Conservation (phyloP, 148 eudicot genomes). For the Chenopodium quinoa region DNA sequence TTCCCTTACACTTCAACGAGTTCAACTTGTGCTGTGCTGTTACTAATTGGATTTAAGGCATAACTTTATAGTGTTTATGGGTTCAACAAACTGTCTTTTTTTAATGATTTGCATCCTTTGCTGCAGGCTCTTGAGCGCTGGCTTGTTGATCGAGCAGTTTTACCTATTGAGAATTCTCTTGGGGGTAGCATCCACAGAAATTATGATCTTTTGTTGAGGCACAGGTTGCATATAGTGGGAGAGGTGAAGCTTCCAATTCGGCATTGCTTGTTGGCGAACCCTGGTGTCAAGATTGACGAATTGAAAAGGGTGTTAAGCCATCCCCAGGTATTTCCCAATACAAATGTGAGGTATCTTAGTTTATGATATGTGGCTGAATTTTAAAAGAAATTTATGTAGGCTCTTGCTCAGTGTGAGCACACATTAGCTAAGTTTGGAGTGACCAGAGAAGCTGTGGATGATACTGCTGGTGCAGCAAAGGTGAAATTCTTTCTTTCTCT, state of each 20-base stretch:
- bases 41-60: neutral
- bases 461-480: slow-evolving; percentile 60
- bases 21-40: neutral
- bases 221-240: slow-evolving; percentile 54
- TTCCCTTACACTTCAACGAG: neutral
- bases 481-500: slow-evolving; percentile 19
- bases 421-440: slow-evolving; percentile 43
- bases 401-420: slow-evolving; percentile 55
- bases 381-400: slow-evolving; percentile 27
- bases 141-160: slow-evolving; percentile 58
- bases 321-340: slow-evolving; percentile 42
- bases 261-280: slow-evolving; percentile 51
- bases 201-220: slow-evolving; percentile 52
- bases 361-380: slow-evolving; percentile 11
- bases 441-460: slow-evolving; percentile 48
- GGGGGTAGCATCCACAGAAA: slow-evolving; percentile 64
- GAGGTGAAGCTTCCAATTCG: slow-evolving; percentile 58
- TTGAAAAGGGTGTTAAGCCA: slow-evolving; percentile 52
- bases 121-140: slow-evolving; percentile 52
- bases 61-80: neutral
- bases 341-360: neutral
- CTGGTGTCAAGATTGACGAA: slow-evolving; percentile 38
- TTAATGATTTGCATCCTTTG: neutral
- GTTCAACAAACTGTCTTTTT: neutral
- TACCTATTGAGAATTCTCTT: slow-evolving; percentile 55